A percentile compares a stretch with the other conserved stretches of the same genome.
phyloP scores from a whole-genome alignment of 2,329 filamentous ascomycete species.

The Didymellaceae sp. region DNA sequence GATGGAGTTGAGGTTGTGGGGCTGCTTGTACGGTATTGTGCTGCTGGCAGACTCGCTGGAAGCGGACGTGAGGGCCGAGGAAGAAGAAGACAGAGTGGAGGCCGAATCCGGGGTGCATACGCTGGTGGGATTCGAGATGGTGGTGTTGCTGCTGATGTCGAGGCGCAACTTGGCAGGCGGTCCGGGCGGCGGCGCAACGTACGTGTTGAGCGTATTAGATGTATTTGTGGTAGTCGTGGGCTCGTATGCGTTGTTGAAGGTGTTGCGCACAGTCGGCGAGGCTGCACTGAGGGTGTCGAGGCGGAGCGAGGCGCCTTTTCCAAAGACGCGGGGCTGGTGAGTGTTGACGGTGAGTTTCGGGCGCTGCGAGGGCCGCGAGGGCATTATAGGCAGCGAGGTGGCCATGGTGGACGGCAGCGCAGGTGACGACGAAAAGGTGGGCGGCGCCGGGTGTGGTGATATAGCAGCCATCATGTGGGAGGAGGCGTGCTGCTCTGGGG shows the following conservation, averaged over 20 bases:
- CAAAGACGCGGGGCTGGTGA: conserved; percentile 57
- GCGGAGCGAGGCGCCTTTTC: conserved; percentile 60
- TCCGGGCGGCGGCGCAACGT: conserved; percentile 33
- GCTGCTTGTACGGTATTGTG: conserved; percentile 54
- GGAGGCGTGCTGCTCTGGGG: conserved; percentile 7
- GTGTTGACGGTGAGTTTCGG: conserved; percentile 70
- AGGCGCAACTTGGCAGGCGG: conserved; percentile 40
- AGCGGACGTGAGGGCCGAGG: conserved; percentile 50
- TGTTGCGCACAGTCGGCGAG: conserved; percentile 67
- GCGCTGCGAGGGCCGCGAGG: conserved; percentile 47
- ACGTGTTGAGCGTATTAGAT: conserved; percentile 11
- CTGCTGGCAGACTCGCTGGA: conserved; percentile 47
- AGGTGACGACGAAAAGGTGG: conserved; percentile 37
- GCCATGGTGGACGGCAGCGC: conserved; percentile 47
- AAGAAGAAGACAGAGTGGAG: conserved; percentile 51
- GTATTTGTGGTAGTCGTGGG: conserved; percentile 21
- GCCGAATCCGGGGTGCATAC: conserved; percentile 45
- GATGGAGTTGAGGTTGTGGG: conserved; percentile 55
- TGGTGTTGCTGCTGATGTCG: conserved; percentile 46
- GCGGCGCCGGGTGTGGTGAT: conserved; percentile 42
- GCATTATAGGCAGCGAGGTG: conserved; percentile 55
- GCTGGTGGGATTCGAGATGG: conserved; percentile 26
- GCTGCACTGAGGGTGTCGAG: conserved; percentile 61
- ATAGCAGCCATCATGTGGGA: conserved; percentile 47
- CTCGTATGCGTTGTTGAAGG: conserved; percentile 66